Base-by-base conservation (phyloP, 164 flowering plant genomes). In the Vitis cinerea region DNA sequence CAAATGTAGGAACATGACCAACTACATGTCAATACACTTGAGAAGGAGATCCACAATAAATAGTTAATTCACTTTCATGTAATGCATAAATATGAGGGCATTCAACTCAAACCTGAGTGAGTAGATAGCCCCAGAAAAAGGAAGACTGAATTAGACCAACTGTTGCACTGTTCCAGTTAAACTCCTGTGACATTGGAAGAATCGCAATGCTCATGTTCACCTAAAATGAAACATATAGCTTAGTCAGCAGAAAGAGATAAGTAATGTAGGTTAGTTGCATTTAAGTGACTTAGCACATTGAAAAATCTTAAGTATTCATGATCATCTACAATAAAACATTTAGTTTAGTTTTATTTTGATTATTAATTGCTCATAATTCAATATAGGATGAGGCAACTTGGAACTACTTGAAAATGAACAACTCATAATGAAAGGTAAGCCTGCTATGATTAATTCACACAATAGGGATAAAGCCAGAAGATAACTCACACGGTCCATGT, bases 141-240 rank as follows among this genome's bases (percentile, higher is more conserved):
- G 98, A 95, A 60, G 99, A 95, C 80, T 95, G 99, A 71, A 95
- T 95, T 55, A 95, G 79, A 61, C 99, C 99, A 85, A 93, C 95
- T 54, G 99, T 95, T 54, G 98, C 90, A 82, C 97, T 90, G 77
- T 78, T 90, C 99, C 99, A 95, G 72, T 91, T 91, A 82, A 85
- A 95, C 79, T 95, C 91, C 72, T 85, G 67, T 17, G 99, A 86
- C 99, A 95, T 95, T 5, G 99, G 99, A 68, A 94, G 94, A 76
- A 94, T 92, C 23, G 97, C 98, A 65, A 94, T 90, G 80, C 97
- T 94, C 94, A 92, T 94, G 67, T 91, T 92, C 57, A 92, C 97
- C 98, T 90, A 60, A 69, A 69, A 62, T 54, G 12, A 17, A 55
- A 49, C n/a, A 11, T 9, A 52, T 66, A 58, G 53, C 53, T 70